Evolutionary conservation across 1,284 basidiomycete genomes (phyloP), one percentile per base, ranked within the genome.

Genomic region (Spongispora temasekensis): DNA sequence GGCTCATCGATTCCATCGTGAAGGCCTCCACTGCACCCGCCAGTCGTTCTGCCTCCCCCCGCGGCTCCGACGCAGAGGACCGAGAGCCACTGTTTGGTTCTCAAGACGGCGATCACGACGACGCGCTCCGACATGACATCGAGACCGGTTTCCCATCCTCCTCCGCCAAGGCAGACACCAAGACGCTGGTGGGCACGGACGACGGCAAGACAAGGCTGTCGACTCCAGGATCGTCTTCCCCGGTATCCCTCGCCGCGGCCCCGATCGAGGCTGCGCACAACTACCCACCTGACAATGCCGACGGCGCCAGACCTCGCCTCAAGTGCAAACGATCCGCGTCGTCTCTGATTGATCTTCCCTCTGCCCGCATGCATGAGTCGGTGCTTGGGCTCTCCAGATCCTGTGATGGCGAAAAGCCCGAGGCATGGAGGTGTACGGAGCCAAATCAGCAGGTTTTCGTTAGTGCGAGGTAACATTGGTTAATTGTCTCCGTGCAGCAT

Each of bases 1-100:
- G 91, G 91, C 77, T 93, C 54, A 92, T 93, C 60, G 91, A 94
- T 76, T 92, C 92, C 0, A 93, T 94, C 63, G 90, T 94, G 71
- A 94, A 92, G 73, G 88, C 87, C 2, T 85, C 84, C 23, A 72
- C 76, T 42, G 64, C 76, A 5, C 68, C 80, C 17, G 70, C 76
- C 40, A 69, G 82, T 31, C 79, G 79, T 40, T 61, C 79, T 4
- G 76, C 81, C 56, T 64, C 69, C 1, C 65, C 75, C n/a, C 65
- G 69, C n/a, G 66, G 76, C 46, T 68, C 71, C 2, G 76, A 78
- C 32, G 74, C 79, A 31, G 74, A 75, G 1, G 86, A 87, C 61
- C 77, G 78, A 46, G 84, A 90, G 65, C 88, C 89, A 23, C 76
- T 91, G 12, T 87, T 86, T 62, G 61, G 73, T 7, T 69, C 77